A percentile compares a stretch with the other conserved stretches of the same genome.
Evolutionary conservation across 306 rosid species (phyloP).

Genomic region (Rosa lucieae): DNA sequence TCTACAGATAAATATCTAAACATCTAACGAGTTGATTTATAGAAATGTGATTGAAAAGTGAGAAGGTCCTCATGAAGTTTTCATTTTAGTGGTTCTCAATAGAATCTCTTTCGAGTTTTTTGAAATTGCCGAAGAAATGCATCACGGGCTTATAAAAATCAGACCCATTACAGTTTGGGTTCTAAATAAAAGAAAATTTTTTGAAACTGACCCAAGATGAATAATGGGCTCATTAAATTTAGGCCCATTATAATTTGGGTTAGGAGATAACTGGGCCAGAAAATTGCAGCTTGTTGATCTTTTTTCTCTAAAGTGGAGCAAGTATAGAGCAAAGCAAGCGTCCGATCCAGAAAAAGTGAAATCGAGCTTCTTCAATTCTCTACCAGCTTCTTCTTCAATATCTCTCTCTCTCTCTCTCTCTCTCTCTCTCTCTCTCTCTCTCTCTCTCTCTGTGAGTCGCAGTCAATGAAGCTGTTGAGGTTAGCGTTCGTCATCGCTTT

Average conservation of each 20-base stretch:
- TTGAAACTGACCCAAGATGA: not conserved
- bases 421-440: not conserved
- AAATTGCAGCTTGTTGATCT: not conserved
- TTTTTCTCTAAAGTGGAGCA: not conserved
- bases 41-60: too few species aligned
- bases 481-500: constrained; percentile 40
- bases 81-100: too few species aligned
- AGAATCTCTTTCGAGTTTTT: too few species aligned
- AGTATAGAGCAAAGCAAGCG: not conserved
- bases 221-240: not conserved
- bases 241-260: not conserved
- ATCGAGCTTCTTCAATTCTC: not conserved
- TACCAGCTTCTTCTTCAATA: not conserved
- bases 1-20: too few species aligned
- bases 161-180: not conserved
- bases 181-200: too few species aligned
- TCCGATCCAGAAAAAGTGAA: not conserved
- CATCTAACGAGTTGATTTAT: too few species aligned
- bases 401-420: not conserved
- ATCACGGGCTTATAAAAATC: too few species aligned
- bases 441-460: not conserved
- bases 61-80: too few species aligned
- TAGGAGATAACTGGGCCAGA: not conserved
- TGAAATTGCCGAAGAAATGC: too few species aligned
- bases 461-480: constrained; percentile 47